Percentiles rank a stretch among this genome's conserved stretches.
These are phyloP conservation scores for Nicotiana tabacum DNA, from an alignment of 257 asterid species.

Conservation along the genomic window DNA sequence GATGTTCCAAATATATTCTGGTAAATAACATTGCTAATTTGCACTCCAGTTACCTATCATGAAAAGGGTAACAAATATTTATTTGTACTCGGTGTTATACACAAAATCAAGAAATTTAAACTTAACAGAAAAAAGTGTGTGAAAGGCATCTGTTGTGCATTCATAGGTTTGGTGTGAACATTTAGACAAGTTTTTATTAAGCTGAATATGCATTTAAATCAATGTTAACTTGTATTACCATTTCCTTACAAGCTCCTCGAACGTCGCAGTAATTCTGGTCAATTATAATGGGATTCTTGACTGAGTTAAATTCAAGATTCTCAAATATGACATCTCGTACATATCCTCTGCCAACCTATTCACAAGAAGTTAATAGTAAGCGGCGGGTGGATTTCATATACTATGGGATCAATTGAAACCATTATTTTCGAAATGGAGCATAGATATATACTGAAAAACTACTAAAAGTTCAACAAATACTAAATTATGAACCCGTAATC, in stretches of 20 bases:
- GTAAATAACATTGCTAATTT: conserved; percentile 43
- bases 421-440: no score
- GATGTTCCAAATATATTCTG: conserved; percentile 47
- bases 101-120: no score
- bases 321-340: conserved; percentile 37
- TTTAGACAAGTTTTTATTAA: background rate
- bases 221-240: conserved; percentile 21
- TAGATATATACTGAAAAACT: background rate
- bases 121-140: background rate
- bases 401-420: no score
- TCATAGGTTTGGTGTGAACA: background rate
- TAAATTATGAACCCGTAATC: no score
- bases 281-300: conserved; percentile 56
- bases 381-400: background rate
- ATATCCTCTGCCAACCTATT: conserved; percentile 55
- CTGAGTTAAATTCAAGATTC: conserved; percentile 37
- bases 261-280: conserved; percentile 53
- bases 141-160: background rate
- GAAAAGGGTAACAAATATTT: background rate
- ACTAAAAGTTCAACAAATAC: no score
- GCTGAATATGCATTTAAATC: background rate
- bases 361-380: background rate
- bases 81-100: background rate
- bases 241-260: conserved; percentile 31
- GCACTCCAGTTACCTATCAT: conserved; percentile 50